Base-by-base conservation (phyloP, 2,329 filamentous ascomycete species). In the Monosporascus ibericus region DNA sequence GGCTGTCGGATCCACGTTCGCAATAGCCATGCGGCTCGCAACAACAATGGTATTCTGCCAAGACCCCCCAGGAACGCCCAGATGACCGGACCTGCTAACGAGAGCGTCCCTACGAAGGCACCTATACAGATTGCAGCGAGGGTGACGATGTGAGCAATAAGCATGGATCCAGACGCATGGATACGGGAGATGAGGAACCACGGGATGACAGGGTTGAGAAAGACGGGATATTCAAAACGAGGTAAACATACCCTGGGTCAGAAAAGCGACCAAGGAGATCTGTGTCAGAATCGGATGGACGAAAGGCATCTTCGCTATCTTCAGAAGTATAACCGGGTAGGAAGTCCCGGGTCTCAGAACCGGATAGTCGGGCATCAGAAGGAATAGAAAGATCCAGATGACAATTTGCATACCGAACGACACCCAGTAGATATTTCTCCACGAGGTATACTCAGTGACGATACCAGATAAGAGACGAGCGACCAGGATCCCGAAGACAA, bases 361-460 rank as follows among this genome's bases (percentile, higher is more conserved):
- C 0, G 88, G 90, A 59, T 94, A 94, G 65, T 92, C 87, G 0
- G 88, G 88, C 85, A 94, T 86, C 68, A 84, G 88, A 44, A 84
- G 65, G 73, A 81, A 92, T 6, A 92, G 78, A 0, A 85, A 69
- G 6, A 73, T 58, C 52, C 86, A 79, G 55, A 92, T 84, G 8
- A 82, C 63, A 60, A 82, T 85, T 68, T 94, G 89, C 0, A 88
- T 72, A 0, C 77, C 88, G 5, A 92, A 79, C 0, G 86, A 80
- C 55, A 92, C 74, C 87, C 87, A 92, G 72, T 91, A 94, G 7
- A 92, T 83, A 53, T 81, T 82, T 24, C 89, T 78, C 90, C 90
- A 94, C 56, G 78, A 76, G 0, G 84, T 85, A 63, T 82, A 91
- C 60, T 90, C 82, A 1, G 88, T 82, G 27, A 92, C 77, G 25